Conservation (phyloP, 306 rosid genomes). For the Gastrolobium villosum region DNA sequence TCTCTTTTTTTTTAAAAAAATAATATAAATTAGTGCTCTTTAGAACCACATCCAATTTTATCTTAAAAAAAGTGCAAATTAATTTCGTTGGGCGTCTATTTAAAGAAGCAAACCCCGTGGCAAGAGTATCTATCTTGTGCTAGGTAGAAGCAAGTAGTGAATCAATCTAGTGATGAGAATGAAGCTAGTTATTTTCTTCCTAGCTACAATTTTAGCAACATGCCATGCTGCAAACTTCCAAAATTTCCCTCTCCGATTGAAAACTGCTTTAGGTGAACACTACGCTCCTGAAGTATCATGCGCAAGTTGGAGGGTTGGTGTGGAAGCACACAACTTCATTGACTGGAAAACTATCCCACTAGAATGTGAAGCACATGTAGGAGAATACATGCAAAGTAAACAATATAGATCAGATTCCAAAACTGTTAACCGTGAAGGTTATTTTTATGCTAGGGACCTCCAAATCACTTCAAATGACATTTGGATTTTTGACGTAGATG, state of each 20-base stretch:
- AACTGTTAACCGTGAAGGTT: conserved; percentile 48
- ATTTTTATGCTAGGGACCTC: conserved; percentile 35
- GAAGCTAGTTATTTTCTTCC: neutral
- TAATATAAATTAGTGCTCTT: no score
- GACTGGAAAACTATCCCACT: conserved; percentile 53
- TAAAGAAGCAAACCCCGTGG: neutral
- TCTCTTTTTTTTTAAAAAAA: no score
- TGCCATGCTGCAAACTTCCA: conserved; percentile 31
- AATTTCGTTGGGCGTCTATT: neutral
- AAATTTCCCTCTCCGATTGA: conserved; percentile 53
- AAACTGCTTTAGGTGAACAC: conserved; percentile 37
- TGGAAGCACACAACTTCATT: conserved; percentile 62
- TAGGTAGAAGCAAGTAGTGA: no score
- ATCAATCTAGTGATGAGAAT: neutral
- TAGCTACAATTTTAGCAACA: conserved; percentile 14
- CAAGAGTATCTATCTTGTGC: neutral
- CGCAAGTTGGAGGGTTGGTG: conserved; percentile 71
- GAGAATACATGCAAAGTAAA: conserved; percentile 56
- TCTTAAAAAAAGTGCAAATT: no score
- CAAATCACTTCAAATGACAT: conserved; percentile 37
- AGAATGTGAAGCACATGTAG: conserved; percentile 56
- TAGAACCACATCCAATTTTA: no score
- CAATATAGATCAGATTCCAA: conserved; percentile 63
- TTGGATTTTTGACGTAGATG: conserved; percentile 66
- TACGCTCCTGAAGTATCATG: conserved; percentile 45